A percentile compares a stretch with the other conserved stretches of the same genome.
phyloP scores from a whole-genome alignment of 306 rosid species.

The Quercus agrifolia region DNA sequence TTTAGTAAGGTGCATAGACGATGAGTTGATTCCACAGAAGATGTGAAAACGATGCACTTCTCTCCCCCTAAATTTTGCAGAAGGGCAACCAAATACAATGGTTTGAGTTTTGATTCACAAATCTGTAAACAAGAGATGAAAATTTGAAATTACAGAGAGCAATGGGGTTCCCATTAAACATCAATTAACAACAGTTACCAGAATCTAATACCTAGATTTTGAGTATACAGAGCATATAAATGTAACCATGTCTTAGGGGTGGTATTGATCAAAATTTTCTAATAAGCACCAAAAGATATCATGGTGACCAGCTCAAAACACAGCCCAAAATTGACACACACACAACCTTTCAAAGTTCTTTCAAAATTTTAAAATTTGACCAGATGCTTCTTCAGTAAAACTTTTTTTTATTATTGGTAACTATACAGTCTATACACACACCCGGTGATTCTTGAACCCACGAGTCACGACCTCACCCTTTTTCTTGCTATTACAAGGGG shows the following conservation, averaged over 20 bases:
- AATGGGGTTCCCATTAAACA: background rate
- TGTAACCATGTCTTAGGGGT: background rate
- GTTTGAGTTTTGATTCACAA: slow-evolving; percentile 77
- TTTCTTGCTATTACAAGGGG: no score
- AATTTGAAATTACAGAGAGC: slow-evolving; percentile 10
- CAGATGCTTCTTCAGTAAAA: no score
- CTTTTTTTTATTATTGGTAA: no score
- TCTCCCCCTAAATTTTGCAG: slow-evolving; percentile 71
- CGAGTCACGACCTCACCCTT: no score
- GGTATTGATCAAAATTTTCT: no score
- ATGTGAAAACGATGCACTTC: slow-evolving; percentile 85
- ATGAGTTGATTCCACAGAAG: slow-evolving; percentile 89
- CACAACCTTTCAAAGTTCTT: background rate
- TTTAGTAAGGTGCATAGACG: slow-evolving; percentile 75
- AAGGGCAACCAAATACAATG: slow-evolving; percentile 77
- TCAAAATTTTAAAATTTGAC: background rate
- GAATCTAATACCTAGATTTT: background rate
- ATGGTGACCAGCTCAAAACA: background rate
- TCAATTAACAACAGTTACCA: background rate
- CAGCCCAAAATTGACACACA: background rate
- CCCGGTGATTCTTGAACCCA: no score
- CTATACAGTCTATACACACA: no score
- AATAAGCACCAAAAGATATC: no score
- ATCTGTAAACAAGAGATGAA: slow-evolving; percentile 40
- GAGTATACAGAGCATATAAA: background rate